Base-by-base conservation (phyloP, 768 basidiomycete genomes). In the Russula vinacea region DNA sequence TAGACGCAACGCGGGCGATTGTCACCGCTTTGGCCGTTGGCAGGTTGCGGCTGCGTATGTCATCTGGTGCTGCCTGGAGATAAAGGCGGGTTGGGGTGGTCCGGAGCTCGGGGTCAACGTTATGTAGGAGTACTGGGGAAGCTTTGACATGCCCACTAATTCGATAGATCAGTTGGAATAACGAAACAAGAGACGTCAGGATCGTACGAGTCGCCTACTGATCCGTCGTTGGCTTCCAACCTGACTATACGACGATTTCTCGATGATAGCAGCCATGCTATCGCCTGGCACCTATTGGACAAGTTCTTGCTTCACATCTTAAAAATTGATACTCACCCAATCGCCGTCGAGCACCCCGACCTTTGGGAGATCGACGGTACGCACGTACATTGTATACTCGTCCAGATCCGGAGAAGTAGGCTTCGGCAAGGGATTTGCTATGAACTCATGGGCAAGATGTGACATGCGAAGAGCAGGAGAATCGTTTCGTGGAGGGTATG, bases 1-100 rank as follows among this genome's bases (percentile, higher is more conserved):
- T 86, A 0, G 92, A 90, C 0, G 89, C 84, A 8, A 97, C 78
- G n/a, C 91, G 84, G 2, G 92, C 89, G 57, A 97, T 78, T 1
- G 88, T 90, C 24, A 95, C 75, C 1, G 83, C 77, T 58, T 76
- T 78, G 8, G 93, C 94, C 22, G 75, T 82, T 2, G 93, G 92
- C 33, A 94, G 77, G 9, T 79, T 74, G 33, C 87, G 87, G 59
- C 77, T 75, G 6, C 77, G 75, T 11, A 82, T 78, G 16, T 86
- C 86, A 68, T 88, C 87, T 6, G 88, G 85, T 64, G 83, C 85
- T 5, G 83, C 73, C 4, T 77, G 77, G 53, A 88, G 71, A 32
- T 45, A 67, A 50, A 71, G 32, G 17, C 52, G 29, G 71, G 66
- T 24, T 84, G 73, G 50, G 71, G 66, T 19, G 62, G 62, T 4